Conservation (phyloP, 345 rosid genomes). For the Viola odorata region DNA sequence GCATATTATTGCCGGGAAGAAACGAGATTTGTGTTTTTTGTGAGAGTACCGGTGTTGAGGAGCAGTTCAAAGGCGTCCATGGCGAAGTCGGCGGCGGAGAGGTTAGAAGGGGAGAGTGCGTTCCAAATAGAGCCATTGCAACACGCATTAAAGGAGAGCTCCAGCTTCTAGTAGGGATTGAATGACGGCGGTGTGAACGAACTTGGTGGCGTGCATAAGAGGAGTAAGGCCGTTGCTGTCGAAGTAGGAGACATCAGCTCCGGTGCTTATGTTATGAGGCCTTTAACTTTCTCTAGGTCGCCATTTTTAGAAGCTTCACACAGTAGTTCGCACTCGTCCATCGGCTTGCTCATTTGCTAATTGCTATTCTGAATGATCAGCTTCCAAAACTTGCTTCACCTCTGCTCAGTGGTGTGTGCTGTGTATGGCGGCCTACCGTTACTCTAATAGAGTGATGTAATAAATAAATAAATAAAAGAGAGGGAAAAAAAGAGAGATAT, state of each 20-base stretch:
- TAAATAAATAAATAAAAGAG: no score
- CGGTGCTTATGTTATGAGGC: conserved; percentile 41
- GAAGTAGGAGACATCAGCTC: conserved; percentile 66
- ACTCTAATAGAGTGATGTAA: no score
- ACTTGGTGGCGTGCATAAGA: conserved; percentile 86
- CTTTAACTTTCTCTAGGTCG: conserved; percentile 36
- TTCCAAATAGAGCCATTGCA: no score
- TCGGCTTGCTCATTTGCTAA: conserved; percentile 22
- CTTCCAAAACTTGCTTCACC: no score
- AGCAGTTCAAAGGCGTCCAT: conserved; percentile 67
- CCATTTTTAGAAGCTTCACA: conserved; percentile 60
- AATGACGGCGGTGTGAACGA: conserved; percentile 45
- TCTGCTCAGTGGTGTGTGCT: no score
- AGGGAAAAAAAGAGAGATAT: no score
- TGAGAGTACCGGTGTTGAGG: conserved; percentile 42
- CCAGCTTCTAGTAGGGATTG: conserved; percentile 61
- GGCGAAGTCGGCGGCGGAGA: conserved; percentile 77
- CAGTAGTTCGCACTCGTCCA: conserved; percentile 39
- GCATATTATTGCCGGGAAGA: not conserved
- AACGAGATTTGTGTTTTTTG: not conserved
- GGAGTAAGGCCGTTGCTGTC: conserved; percentile 61
- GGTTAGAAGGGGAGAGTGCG: conserved; percentile 59
- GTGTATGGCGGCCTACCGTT: no score
- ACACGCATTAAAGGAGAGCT: no score
- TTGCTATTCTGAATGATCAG: no score